Evolutionary conservation across 139 green algal species (phyloP), one percentile per base, ranked within the genome.

Genomic region (Eudorina sp.): DNA sequence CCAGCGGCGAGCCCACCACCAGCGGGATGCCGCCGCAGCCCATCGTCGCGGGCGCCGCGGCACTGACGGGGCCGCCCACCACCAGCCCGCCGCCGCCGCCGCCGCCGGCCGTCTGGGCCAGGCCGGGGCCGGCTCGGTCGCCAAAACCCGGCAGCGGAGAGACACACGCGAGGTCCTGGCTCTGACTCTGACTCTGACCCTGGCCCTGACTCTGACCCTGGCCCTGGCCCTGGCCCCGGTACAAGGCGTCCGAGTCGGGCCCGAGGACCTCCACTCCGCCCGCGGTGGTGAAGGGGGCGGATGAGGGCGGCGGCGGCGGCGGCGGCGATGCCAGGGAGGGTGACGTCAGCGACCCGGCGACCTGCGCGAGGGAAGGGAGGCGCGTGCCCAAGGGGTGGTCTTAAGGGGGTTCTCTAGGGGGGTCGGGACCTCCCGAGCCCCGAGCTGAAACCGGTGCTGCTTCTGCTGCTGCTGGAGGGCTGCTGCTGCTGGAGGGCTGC

Each of bases 1-100:
- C 82, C 82, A 88, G 66, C 66, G 82, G 82, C 8, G 34, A 58
- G 5, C 82, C 82, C 23, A 88, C 66, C 51, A 89, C 70, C 69
- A 72, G 89, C 83, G 64, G 55, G 40, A 55, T 80, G 38, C 40
- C 82, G 62, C 80, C 80, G 41, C 60, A 76, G 60, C 80, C 80
- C 80, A 86, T 86, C 31, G 41, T 86, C 14, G 80, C 80, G 9
- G 80, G 80, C 6, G 80, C 80, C 3, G 80, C 80, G 0, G 80
- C 80, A 31, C 62, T 86, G 53, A 4, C 58, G 27, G 48, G 13
- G 58, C 38, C 36, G 0, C 60, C 40, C 29, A 19, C 38, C n/a
- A n/a, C n/a, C n/a, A n/a, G n/a, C n/a, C n/a, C n/a, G 48, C 38
- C 9, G 21, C 40, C 11, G 58, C 40, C 40, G 40, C 55, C 58